Conservation (phyloP, 345 rosid species). For the Populus alba region DNA sequence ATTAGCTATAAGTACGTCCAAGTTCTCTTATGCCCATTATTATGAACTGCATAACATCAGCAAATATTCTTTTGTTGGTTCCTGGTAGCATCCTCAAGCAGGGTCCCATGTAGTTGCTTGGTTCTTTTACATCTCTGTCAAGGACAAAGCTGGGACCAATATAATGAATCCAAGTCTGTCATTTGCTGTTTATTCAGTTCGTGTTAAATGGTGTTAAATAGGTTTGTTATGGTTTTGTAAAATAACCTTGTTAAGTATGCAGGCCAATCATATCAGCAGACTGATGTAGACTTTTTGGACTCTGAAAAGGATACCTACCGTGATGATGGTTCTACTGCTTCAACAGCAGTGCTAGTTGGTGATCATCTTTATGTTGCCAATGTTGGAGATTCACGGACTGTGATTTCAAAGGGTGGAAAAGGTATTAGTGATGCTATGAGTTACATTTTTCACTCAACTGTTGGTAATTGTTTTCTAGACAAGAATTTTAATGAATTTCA, state of each 20-base stretch:
- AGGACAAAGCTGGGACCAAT: conserved; percentile 1
- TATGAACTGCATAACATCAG: not conserved
- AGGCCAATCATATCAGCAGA: conserved; percentile 90
- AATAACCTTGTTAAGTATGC: conserved; percentile 20
- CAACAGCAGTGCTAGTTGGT: conserved; percentile 87
- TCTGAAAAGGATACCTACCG: conserved; percentile 74
- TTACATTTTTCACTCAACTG: not conserved
- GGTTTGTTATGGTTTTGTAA: not conserved
- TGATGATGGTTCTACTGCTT: conserved; percentile 99
- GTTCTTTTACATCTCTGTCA: conserved; percentile 8
- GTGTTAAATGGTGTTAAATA: not conserved
- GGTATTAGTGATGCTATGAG: conserved; percentile 37
- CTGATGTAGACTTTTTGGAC: conserved; percentile 78
- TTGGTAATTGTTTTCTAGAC: not conserved
- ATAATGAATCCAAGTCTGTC: conserved; percentile 2
- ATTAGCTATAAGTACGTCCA: conserved; percentile 69
- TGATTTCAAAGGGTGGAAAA: conserved; percentile 85
- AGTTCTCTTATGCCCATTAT: not conserved
- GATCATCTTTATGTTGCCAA: conserved; percentile 94
- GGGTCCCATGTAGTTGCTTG: conserved; percentile 21
- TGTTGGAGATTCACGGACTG: conserved; percentile 97
- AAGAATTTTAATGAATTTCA: not conserved
- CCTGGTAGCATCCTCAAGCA: conserved; percentile 15
- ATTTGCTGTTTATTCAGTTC: not conserved
- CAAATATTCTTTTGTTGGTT: not conserved